A percentile compares a stretch with the other conserved stretches of the same genome.
These are phyloP conservation scores for Plantago major DNA, from an alignment of 257 asterid species.

Conservation along the genomic window DNA sequence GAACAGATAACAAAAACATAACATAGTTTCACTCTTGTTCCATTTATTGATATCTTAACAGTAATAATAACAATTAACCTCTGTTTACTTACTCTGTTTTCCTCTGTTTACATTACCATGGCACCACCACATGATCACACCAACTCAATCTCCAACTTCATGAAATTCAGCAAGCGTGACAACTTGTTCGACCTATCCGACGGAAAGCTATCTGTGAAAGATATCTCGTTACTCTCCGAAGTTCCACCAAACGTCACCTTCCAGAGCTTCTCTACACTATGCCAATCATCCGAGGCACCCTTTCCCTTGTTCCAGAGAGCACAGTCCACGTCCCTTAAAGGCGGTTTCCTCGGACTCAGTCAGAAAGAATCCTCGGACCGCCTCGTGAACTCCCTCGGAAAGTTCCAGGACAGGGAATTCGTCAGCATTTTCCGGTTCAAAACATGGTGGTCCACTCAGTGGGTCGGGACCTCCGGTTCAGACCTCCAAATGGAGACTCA, in stretches of 20 bases:
- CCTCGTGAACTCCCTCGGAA: constrained; percentile 51
- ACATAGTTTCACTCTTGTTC: too few relatives aligned
- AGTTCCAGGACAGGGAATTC: constrained; percentile 50
- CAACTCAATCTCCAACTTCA: constrained; percentile 20
- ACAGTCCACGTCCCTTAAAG: constrained; percentile 34
- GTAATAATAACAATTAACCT: background rate
- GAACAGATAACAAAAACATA: too few relatives aligned
- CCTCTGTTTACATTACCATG: constrained; percentile 26
- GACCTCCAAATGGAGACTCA: constrained; percentile 76
- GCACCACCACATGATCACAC: constrained; percentile 44
- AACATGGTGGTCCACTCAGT: constrained; percentile 89
- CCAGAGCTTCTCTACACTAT: constrained; percentile 37
- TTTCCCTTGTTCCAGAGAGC: constrained; percentile 40
- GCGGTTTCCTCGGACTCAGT: constrained; percentile 62
- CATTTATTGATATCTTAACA: too few relatives aligned
- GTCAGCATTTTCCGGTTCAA: constrained; percentile 79
- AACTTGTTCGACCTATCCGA: constrained; percentile 30
- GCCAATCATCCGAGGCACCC: constrained; percentile 47
- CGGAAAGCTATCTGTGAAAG: constrained; percentile 35
- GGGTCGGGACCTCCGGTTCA: constrained; percentile 66
- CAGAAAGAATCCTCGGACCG: constrained; percentile 39
- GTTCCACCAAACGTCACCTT: constrained; percentile 57
- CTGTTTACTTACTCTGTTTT: constrained; percentile 8
- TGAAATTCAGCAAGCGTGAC: constrained; percentile 24
- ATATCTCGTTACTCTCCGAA: constrained; percentile 43